Percentiles rank a stretch among this genome's conserved stretches.
phyloP scores from a whole-genome alignment of 2,329 filamentous ascomycete species.

The Anisogramma anomala region DNA sequence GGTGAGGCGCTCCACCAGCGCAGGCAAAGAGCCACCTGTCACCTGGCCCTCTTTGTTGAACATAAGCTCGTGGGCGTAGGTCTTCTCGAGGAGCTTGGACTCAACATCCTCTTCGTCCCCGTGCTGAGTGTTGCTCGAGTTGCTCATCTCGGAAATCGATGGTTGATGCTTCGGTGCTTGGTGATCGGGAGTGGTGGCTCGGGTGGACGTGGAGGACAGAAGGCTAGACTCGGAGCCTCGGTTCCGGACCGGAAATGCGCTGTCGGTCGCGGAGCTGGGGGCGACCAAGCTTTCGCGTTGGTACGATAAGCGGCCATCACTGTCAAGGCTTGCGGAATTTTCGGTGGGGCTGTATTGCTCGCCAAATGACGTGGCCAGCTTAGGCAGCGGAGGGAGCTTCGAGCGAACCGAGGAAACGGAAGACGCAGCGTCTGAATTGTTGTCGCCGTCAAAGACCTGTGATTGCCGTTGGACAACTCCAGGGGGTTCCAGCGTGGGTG shows the following conservation, averaged over 20 bases:
- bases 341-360: constrained; percentile 39
- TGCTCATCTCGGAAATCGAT: constrained; percentile 57
- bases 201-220: constrained; percentile 70
- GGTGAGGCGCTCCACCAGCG: constrained; percentile 87
- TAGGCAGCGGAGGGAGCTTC: constrained; percentile 44
- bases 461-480: constrained; percentile 32
- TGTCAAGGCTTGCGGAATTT: constrained; percentile 33
- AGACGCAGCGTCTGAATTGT: constrained; percentile 32
- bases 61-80: constrained; percentile 80
- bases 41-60: constrained; percentile 92
- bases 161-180: constrained; percentile 44
- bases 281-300: constrained; percentile 60
- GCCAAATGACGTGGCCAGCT: constrained; percentile 39
- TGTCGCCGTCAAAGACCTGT: constrained; percentile 27
- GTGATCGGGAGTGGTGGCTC: constrained; percentile 74
- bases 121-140: constrained; percentile 51
- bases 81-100: constrained; percentile 77
- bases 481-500: constrained; percentile 21
- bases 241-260: constrained; percentile 67
- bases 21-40: constrained; percentile 80
- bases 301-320: constrained; percentile 40
- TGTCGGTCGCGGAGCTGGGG: constrained; percentile 66
- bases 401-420: constrained; percentile 37
- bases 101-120: constrained; percentile 75
- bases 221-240: constrained; percentile 73